Evolutionary conservation across 1,284 basidiomycete genomes (phyloP).

Genomic region (Serendipita sp.): DNA sequence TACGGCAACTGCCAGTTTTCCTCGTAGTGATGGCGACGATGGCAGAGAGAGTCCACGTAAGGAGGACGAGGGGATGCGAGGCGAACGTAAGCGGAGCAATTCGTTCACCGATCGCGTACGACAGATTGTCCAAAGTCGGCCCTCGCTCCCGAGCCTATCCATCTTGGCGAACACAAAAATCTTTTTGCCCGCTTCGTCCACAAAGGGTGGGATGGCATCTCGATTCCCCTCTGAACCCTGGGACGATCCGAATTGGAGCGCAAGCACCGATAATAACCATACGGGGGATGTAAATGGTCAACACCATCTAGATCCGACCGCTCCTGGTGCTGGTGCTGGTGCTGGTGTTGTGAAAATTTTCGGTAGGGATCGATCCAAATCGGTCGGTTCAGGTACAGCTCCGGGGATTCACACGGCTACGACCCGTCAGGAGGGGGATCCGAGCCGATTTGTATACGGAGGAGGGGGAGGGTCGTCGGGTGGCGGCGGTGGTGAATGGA

Average conservation of each 20-base stretch:
- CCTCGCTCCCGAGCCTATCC: slow-evolving; percentile 13
- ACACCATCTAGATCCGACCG: neutral
- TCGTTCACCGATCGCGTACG: neutral
- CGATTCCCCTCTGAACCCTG: slow-evolving; percentile 15
- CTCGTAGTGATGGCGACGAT: neutral
- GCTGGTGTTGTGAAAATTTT: too few relatives aligned
- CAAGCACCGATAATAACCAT: neutral
- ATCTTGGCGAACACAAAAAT: slow-evolving; percentile 10
- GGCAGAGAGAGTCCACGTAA: neutral
- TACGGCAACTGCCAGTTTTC: neutral
- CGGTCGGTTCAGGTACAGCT: slow-evolving; percentile 8
- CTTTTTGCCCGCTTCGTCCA: slow-evolving; percentile 9
- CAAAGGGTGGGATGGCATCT: slow-evolving; percentile 11
- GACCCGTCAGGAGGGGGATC: neutral
- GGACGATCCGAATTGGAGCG: slow-evolving; percentile 9
- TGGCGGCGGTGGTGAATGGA: neutral
- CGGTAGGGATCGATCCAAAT: neutral
- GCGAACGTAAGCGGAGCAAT: neutral
- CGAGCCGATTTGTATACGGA: neutral
- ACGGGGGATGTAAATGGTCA: neutral
- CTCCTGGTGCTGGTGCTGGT: slow-evolving; percentile 2
- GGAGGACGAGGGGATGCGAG: neutral
- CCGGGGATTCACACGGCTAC: slow-evolving; percentile 7
- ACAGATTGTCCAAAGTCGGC: slow-evolving; percentile 10
- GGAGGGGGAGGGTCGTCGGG: slow-evolving; percentile 1